phyloP scores from a whole-genome alignment of 148 eudicot species.

The Drosera capensis region DNA sequence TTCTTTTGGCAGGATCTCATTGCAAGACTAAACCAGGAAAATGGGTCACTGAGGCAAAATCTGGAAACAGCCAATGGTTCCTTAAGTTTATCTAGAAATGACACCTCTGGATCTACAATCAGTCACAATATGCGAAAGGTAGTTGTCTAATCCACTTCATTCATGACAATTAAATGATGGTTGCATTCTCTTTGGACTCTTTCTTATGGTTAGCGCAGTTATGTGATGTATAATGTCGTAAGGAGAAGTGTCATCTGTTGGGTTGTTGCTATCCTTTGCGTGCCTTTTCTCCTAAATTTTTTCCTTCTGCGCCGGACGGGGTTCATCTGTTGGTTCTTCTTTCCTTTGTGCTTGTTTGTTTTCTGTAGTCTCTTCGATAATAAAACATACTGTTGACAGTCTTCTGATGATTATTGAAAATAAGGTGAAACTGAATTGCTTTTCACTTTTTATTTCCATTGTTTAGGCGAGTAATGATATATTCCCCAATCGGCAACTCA shows the following conservation, averaged over 20 bases:
- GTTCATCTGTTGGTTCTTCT: too few relatives aligned
- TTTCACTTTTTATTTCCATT: not conserved
- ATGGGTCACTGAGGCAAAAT: slow-evolving; percentile 53
- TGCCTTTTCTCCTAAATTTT: too few relatives aligned
- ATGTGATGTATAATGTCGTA: too few relatives aligned
- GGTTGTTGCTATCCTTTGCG: too few relatives aligned
- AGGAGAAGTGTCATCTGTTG: too few relatives aligned
- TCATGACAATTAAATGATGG: not conserved
- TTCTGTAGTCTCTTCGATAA: too few relatives aligned
- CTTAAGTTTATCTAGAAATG: slow-evolving; percentile 35
- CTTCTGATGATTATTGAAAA: not conserved
- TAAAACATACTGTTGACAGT: too few relatives aligned
- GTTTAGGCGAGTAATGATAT: slow-evolving; percentile 49
- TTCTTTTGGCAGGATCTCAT: slow-evolving; percentile 48
- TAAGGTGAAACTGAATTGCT: not conserved
- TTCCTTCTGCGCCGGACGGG: too few relatives aligned
- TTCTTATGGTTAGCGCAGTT: not conserved
- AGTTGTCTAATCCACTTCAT: slow-evolving; percentile 8
- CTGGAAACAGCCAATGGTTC: slow-evolving; percentile 34
- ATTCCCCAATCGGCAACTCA: slow-evolving; percentile 42
- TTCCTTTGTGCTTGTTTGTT: too few relatives aligned
- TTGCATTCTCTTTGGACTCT: not conserved
- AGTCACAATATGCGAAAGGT: slow-evolving; percentile 39
- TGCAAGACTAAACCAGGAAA: slow-evolving; percentile 52
- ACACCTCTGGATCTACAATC: slow-evolving; percentile 25